Conservation (phyloP, 208 protist species). For the Acanthamoeba castellanii region DNA sequence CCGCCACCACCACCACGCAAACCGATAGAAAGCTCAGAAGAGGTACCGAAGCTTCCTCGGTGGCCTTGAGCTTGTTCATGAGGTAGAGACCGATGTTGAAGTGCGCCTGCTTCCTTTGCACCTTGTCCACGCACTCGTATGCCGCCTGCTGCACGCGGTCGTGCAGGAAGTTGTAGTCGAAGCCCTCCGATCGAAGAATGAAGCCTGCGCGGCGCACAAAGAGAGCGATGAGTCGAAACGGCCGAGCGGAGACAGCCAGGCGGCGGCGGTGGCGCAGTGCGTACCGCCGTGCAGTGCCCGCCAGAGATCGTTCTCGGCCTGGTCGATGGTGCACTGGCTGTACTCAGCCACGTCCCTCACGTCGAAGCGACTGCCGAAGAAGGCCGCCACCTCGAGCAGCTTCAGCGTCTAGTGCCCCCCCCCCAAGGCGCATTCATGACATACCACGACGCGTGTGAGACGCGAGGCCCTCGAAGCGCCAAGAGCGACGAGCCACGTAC, state of each 20-base stretch:
- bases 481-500: not conserved
- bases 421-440: not conserved
- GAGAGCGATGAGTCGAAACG: not conserved
- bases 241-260: not conserved
- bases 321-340: not conserved
- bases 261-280: not conserved
- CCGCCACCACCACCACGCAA: not conserved
- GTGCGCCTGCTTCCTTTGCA: constrained; percentile 8
- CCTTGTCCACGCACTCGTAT: constrained; percentile 12
- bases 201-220: constrained; percentile 5
- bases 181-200: constrained; percentile 12
- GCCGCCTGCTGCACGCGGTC: constrained; percentile 69
- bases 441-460: not conserved
- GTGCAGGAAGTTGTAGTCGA: constrained; percentile 56
- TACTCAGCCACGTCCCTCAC: constrained; percentile 34
- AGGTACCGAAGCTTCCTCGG: not conserved
- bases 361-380: constrained; percentile 56
- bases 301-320: constrained; percentile 40
- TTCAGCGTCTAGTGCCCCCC: not conserved
- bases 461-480: too few species aligned
- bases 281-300: not conserved
- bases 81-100: constrained; percentile 33
- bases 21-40: not conserved
- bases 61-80: constrained; percentile 18
- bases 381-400: constrained; percentile 38